Percentiles rank a stretch among this genome's conserved stretches.
Conservation (phyloP, 805 yeast species). For the Yamadazyma takamatsuzukensis region DNA sequence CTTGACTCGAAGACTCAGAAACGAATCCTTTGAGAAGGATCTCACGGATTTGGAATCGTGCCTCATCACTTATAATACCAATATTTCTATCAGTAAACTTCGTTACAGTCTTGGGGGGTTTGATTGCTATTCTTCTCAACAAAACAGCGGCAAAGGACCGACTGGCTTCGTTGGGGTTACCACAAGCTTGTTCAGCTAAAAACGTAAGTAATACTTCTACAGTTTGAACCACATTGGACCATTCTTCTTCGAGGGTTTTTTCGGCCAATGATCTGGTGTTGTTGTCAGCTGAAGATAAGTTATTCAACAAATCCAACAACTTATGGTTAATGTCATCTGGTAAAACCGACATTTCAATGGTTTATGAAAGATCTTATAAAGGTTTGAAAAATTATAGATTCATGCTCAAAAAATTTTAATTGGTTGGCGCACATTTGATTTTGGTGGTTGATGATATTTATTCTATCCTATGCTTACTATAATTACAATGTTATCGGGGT, state of each 20-base stretch:
- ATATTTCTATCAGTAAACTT: constrained; percentile 74
- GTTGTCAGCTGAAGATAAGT: constrained; percentile 76
- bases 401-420: too few species aligned
- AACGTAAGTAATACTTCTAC: constrained; percentile 72
- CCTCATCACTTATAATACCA: constrained; percentile 60
- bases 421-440: too few species aligned
- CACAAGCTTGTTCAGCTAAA: constrained; percentile 73
- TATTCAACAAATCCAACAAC: constrained; percentile 50
- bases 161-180: constrained; percentile 56
- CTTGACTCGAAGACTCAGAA: constrained; percentile 63
- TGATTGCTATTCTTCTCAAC: constrained; percentile 80
- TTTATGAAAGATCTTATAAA: too few species aligned
- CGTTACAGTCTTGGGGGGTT: constrained; percentile 65
- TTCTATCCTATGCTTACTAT: too few species aligned
- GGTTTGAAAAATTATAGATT: too few species aligned
- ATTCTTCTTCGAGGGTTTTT: constrained; percentile 61
- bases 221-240: constrained; percentile 57
- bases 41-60: constrained; percentile 58
- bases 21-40: constrained; percentile 72
- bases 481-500: too few species aligned
- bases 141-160: constrained; percentile 81
- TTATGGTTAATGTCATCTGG: constrained; percentile 60
- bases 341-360: constrained; percentile 45
- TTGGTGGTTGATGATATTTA: too few species aligned
- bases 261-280: constrained; percentile 75